Conservation (phyloP, 2,329 filamentous ascomycete species). For the Fusarium anthophilum region DNA sequence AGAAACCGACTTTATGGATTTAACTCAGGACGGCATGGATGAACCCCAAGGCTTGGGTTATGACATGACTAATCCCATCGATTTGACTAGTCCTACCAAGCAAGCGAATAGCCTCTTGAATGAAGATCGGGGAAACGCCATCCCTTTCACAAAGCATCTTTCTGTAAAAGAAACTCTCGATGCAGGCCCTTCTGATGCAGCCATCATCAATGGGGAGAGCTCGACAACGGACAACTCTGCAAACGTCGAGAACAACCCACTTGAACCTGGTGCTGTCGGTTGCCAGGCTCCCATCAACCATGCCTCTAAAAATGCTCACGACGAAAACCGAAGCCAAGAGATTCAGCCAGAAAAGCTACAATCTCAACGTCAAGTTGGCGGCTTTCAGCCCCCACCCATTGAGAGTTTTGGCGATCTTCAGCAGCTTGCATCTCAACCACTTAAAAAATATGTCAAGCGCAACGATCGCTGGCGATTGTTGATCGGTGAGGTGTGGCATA, state of each 20-base stretch:
- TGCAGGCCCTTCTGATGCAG: background rate
- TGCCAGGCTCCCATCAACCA: background rate
- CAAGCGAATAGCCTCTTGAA: background rate
- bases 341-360: background rate
- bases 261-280: background rate
- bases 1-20: constrained; percentile 38
- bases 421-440: constrained; percentile 31
- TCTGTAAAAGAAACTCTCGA: background rate
- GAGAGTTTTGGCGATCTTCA: constrained; percentile 38
- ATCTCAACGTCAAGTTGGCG: background rate
- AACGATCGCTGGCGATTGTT: constrained; percentile 45
- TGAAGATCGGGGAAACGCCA: background rate
- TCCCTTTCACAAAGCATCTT: background rate
- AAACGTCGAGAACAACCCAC: background rate
- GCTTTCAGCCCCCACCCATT: constrained; percentile 23
- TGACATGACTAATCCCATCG: constrained; percentile 27
- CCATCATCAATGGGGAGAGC: background rate
- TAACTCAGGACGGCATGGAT: constrained; percentile 43
- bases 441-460: constrained; percentile 40
- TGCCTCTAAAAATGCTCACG: background rate
- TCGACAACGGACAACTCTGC: background rate
- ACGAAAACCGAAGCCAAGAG: background rate
- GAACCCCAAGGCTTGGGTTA: background rate
- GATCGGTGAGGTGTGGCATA: constrained; percentile 44
- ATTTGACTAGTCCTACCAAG: constrained; percentile 41